Conservation (phyloP, 257 asterid genomes). For the Primulina tabacum region DNA sequence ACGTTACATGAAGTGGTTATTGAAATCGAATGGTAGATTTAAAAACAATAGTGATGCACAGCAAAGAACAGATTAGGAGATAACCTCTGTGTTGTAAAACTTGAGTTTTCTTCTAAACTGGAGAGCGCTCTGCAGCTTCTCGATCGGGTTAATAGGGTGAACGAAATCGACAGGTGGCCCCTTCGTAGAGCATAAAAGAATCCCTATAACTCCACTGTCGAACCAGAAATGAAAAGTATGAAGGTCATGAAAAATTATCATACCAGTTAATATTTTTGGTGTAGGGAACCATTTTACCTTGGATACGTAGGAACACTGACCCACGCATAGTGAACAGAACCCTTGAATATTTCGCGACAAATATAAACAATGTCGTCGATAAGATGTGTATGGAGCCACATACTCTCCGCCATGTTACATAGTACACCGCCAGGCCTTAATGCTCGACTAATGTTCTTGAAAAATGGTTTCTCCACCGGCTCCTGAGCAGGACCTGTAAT, state of each 20-base stretch:
- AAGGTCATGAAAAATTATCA: not conserved
- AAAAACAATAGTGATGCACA: not conserved
- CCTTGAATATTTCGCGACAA: conserved; percentile 76
- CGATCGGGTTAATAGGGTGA: conserved; percentile 91
- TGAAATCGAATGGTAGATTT: not conserved
- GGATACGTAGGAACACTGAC: conserved; percentile 95
- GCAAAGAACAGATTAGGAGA: conserved; percentile 7
- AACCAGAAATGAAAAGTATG: conserved; percentile 22
- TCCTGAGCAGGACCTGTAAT: conserved; percentile 86
- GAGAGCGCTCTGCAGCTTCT: conserved; percentile 71
- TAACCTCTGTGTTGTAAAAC: conserved; percentile 90
- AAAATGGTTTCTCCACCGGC: conserved; percentile 92
- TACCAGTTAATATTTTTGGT: not conserved
- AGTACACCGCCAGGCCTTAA: conserved; percentile 93
- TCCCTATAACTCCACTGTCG: conserved; percentile 85
- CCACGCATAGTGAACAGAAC: conserved; percentile 95
- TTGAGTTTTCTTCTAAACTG: conserved; percentile 59
- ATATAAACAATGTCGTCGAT: conserved; percentile 77
- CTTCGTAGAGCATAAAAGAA: conserved; percentile 74
- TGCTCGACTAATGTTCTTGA: conserved; percentile 77
- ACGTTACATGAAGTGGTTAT: not conserved
- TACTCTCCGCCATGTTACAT: conserved; percentile 97
- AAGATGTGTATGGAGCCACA: conserved; percentile 99
- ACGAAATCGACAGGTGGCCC: conserved; percentile 80
- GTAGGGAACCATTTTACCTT: conserved; percentile 41